phyloP scores from a whole-genome alignment of 2,329 filamentous ascomycete species.

The Penicillium sp. region DNA sequence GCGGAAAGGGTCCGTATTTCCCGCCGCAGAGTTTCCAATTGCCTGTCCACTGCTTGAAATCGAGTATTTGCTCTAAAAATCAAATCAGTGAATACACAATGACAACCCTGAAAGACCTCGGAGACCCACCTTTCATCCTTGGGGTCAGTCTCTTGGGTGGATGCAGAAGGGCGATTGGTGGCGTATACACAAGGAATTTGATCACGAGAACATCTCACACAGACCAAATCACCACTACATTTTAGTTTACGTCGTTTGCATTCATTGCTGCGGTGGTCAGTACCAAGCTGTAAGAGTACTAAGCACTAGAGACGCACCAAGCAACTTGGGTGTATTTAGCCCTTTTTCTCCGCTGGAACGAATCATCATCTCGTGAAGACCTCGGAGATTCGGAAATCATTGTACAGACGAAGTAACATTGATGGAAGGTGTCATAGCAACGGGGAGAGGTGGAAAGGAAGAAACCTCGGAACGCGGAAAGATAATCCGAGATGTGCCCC shows the following conservation, averaged over 20 bases:
- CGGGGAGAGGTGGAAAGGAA: background rate
- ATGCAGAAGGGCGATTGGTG: slow-evolving; percentile 56
- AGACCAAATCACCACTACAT: slow-evolving; percentile 69
- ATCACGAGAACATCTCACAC: slow-evolving; percentile 62
- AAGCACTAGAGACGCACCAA: slow-evolving; percentile 26
- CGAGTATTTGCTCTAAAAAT: slow-evolving; percentile 17
- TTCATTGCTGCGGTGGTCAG: slow-evolving; percentile 57
- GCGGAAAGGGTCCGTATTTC: slow-evolving; percentile 34
- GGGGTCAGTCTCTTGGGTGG: slow-evolving; percentile 8
- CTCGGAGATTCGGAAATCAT: background rate
- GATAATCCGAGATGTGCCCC: background rate
- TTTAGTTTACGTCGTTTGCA: slow-evolving; percentile 75
- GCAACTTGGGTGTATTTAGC: slow-evolving; percentile 40
- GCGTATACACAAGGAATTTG: slow-evolving; percentile 66
- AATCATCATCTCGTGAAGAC: background rate
- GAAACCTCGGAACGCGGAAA: slow-evolving; percentile 7
- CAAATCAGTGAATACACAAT: background rate
- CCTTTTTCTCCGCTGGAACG: slow-evolving; percentile 25
- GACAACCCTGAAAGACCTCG: no score
- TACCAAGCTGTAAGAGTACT: background rate
- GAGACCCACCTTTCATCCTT: slow-evolving; percentile 24
- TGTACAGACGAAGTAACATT: background rate
- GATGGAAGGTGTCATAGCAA: background rate
- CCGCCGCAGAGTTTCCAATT: slow-evolving; percentile 29
- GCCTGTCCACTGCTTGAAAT: slow-evolving; percentile 29